Conservation (phyloP, 2,329 filamentous ascomycete species). For the Plenodomus biglobosus region DNA sequence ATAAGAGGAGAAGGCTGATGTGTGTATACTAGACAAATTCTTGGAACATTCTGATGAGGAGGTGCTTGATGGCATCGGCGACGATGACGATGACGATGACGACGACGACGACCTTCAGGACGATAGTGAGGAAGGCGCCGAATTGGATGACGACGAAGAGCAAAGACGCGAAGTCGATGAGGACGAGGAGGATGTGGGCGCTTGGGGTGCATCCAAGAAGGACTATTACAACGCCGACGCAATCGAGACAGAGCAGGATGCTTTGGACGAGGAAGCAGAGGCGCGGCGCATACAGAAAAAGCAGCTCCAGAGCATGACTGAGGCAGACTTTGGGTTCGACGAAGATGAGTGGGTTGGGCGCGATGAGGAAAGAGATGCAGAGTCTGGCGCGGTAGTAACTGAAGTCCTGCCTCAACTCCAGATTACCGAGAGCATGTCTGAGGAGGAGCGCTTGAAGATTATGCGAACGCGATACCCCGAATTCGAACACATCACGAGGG, state of each 20-base stretch:
- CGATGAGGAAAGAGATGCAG: constrained; percentile 52
- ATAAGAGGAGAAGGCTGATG: constrained; percentile 6
- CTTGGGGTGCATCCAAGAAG: constrained; percentile 84
- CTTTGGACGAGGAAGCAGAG: constrained; percentile 88
- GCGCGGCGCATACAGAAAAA: constrained; percentile 87
- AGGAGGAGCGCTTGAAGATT: constrained; percentile 73
- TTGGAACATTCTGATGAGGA: constrained; percentile 65
- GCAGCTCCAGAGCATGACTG: constrained; percentile 83
- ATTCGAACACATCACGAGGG: constrained; percentile 80
- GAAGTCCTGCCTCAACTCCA: constrained; percentile 84
- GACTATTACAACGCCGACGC: constrained; percentile 92
- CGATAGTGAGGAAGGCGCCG: constrained; percentile 43
- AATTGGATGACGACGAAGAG: constrained; percentile 34
- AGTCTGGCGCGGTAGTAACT: constrained; percentile 64
- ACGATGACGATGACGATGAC: constrained; percentile 43
- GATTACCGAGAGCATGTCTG: constrained; percentile 75
- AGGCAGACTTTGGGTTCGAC: constrained; percentile 91
- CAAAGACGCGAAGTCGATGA: constrained; percentile 50
- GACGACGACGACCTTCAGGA: constrained; percentile 48
- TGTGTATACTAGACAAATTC: constrained; percentile 52
- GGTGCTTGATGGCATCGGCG: constrained; percentile 56
- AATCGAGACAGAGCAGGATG: constrained; percentile 70
- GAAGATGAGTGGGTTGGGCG: constrained; percentile 77
- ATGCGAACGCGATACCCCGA: constrained; percentile 85
- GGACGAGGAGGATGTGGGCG: constrained; percentile 63